These are phyloP conservation scores for Elaeis guineensis DNA, from an alignment of 176 grass and related monocot genomes.

Conservation along the genomic window DNA sequence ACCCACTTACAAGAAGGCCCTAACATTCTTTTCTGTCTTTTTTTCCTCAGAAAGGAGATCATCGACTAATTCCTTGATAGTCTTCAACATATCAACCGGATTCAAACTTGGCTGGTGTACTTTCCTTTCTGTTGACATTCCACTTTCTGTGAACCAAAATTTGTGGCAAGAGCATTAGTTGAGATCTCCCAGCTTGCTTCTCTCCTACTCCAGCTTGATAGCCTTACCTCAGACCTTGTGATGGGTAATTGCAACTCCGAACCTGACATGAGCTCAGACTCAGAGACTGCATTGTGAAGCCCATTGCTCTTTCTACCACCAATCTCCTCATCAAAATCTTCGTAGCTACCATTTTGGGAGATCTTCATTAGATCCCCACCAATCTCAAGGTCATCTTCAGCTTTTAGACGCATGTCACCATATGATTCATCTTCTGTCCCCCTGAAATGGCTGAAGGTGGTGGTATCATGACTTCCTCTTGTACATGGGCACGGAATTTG, in stretches of 20 bases:
- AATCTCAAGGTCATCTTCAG: constrained; percentile 91
- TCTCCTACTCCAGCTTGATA: constrained; percentile 42
- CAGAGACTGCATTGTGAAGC: constrained; percentile 26
- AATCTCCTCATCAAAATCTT: constrained; percentile 43
- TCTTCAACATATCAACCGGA: not conserved
- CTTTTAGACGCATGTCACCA: constrained; percentile 60
- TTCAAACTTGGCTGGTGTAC: constrained; percentile 8
- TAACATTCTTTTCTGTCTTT: not conserved
- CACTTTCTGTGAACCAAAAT: constrained; percentile 18
- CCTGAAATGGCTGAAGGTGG: constrained; percentile 29
- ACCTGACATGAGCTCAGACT: constrained; percentile 14
- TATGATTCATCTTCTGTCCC: constrained; percentile 46
- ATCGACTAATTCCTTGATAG: not conserved
- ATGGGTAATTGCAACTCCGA: constrained; percentile 30
- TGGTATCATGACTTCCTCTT: constrained; percentile 43
- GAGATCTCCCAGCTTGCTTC: constrained; percentile 59
- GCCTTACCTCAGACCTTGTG: constrained; percentile 24
- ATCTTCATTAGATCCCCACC: constrained; percentile 78
- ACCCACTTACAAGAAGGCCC: no score
- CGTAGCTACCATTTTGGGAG: constrained; percentile 55
- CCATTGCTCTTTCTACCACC: constrained; percentile 27
- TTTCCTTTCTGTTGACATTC: constrained; percentile 20
- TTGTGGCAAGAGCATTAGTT: constrained; percentile 33
- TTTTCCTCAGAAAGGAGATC: not conserved
- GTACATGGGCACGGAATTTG: constrained; percentile 39